A percentile compares a stretch with the other conserved stretches of the same genome.
These are phyloP conservation scores for Artomyces pyxidatus DNA, from an alignment of 768 basidiomycete genomes.

Conservation along the genomic window DNA sequence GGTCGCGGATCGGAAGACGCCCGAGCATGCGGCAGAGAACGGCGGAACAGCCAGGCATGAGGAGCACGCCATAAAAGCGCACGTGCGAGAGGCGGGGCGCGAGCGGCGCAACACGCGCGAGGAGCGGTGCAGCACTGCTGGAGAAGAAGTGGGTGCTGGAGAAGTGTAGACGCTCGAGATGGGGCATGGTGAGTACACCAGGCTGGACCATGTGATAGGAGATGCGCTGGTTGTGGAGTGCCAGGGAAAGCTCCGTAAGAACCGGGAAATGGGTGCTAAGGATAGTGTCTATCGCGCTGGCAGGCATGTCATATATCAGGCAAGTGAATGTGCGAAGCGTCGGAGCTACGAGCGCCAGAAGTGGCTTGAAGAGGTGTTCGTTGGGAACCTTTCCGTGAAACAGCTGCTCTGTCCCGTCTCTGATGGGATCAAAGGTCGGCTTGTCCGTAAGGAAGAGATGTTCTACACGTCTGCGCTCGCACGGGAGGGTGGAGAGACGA, in stretches of 20 bases:
- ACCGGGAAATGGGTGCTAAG: neutral
- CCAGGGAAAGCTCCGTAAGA: constrained; percentile 8
- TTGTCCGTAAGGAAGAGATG: constrained; percentile 10
- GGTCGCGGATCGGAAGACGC: constrained; percentile 8
- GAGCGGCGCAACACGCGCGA: neutral
- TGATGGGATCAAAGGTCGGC: no score
- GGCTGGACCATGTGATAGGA: neutral
- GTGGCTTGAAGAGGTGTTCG: neutral
- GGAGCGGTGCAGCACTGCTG: constrained; percentile 2
- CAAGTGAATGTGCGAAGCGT: constrained; percentile 7
- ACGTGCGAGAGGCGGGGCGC: constrained; percentile 4
- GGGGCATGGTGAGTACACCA: neutral
- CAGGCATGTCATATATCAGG: neutral
- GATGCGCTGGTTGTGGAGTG: constrained; percentile 2
- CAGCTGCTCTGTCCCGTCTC: neutral
- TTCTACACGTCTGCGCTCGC: constrained; percentile 1
- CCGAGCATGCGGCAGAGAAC: constrained; percentile 11
- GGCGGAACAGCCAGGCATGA: constrained; percentile 11
- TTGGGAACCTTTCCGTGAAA: no score
- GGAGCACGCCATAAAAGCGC: constrained; percentile 4
- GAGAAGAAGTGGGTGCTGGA: neutral
- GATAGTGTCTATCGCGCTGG: constrained; percentile 2
- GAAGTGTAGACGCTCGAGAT: constrained; percentile 7
- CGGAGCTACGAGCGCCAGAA: constrained; percentile 6
- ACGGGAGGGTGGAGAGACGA: constrained; percentile 5